Conservation (phyloP, 495 filamentous ascomycete species). For the Penicillium goetzii region DNA sequence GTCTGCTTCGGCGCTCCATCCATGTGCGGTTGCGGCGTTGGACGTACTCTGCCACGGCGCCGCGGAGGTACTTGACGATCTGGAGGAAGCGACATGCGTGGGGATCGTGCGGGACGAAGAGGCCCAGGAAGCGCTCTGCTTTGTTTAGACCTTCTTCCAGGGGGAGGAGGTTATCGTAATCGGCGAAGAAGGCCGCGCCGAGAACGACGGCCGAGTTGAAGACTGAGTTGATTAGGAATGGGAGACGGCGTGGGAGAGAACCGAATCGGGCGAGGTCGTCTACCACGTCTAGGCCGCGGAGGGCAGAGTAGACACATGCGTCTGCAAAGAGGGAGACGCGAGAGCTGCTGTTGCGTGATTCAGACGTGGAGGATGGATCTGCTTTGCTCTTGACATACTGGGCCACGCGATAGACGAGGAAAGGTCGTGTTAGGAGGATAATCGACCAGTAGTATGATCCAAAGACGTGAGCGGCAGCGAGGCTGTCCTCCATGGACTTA, state of each 20-base stretch:
- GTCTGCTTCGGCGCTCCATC: constrained; percentile 45
- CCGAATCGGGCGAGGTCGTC: constrained; percentile 59
- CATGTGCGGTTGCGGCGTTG: constrained; percentile 39
- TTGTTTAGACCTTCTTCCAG: constrained; percentile 60
- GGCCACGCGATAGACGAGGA: constrained; percentile 63
- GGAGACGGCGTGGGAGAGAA: constrained; percentile 68
- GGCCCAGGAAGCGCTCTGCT: constrained; percentile 61
- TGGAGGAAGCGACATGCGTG: constrained; percentile 67
- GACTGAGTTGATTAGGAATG: constrained; percentile 73
- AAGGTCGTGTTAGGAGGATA: constrained; percentile 68
- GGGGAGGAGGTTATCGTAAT: constrained; percentile 60
- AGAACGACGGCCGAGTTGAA: constrained; percentile 73
- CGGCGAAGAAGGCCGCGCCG: constrained; percentile 70
- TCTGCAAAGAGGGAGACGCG: constrained; percentile 68
- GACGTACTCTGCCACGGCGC: constrained; percentile 54
- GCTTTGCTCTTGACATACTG: constrained; percentile 47
- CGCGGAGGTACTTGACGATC: constrained; percentile 64
- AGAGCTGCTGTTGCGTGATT: constrained; percentile 35
- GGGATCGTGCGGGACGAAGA: constrained; percentile 65
- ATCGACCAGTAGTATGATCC: constrained; percentile 75
- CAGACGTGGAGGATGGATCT: constrained; percentile 27
- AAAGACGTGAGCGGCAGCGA: constrained; percentile 69
- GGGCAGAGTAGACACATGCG: constrained; percentile 70
- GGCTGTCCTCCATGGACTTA: constrained; percentile 55
- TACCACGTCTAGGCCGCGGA: constrained; percentile 66